These are phyloP conservation scores for Potentilla sterilis DNA, from an alignment of 306 rosid genomes.

Conservation along the genomic window DNA sequence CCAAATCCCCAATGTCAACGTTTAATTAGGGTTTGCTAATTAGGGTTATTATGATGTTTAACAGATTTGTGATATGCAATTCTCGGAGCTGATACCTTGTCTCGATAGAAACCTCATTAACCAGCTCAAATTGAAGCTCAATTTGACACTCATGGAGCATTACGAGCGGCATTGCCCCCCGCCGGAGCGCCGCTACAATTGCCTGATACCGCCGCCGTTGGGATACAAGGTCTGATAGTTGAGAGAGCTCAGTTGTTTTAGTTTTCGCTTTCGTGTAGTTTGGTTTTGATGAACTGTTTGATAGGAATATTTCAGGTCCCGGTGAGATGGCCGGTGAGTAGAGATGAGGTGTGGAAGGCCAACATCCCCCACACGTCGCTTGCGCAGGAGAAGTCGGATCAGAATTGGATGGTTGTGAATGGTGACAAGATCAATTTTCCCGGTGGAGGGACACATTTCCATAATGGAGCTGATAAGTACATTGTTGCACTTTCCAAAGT, in stretches of 20 bases:
- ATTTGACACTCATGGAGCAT: constrained; percentile 58
- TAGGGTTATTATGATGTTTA: not conserved
- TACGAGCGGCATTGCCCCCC: constrained; percentile 61
- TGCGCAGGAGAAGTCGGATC: constrained; percentile 62
- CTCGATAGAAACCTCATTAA: constrained; percentile 49
- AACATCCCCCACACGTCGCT: constrained; percentile 66
- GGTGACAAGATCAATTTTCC: constrained; percentile 69
- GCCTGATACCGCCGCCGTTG: constrained; percentile 52
- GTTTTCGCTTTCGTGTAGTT: not conserved
- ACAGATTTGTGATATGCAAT: constrained; percentile 46
- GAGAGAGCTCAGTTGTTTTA: not conserved
- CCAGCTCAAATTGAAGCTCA: constrained; percentile 49
- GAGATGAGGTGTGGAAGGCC: constrained; percentile 75
- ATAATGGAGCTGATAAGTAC: constrained; percentile 61
- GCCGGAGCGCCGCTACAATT: constrained; percentile 51
- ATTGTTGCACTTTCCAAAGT: constrained; percentile 53
- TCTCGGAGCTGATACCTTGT: constrained; percentile 62
- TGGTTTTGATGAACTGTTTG: constrained; percentile 22
- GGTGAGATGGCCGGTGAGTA: constrained; percentile 59
- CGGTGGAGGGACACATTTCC: constrained; percentile 69
- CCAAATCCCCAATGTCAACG: not conserved
- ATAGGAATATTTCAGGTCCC: constrained; percentile 42
- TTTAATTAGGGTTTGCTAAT: not conserved
- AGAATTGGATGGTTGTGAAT: constrained; percentile 69
- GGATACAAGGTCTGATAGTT: constrained; percentile 49